Conservation (phyloP, 306 rosid species). For the Senna siamea region DNA sequence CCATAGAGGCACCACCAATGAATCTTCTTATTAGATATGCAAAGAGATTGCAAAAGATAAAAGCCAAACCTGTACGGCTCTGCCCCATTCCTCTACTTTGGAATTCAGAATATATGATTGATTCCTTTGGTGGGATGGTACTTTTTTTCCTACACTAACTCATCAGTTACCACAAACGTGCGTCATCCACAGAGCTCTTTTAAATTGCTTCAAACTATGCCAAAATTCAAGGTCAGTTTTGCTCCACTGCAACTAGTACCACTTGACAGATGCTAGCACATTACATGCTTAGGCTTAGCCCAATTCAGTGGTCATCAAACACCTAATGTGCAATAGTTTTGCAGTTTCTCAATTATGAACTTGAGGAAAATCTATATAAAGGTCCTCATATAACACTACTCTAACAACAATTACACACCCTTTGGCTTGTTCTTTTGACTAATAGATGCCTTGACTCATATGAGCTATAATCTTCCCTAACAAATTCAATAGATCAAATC, state of each 20-base stretch:
- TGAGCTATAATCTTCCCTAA: not conserved
- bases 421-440: not conserved
- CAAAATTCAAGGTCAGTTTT: slow-evolving; percentile 17
- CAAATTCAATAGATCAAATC: not conserved
- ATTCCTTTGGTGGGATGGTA: slow-evolving; percentile 39
- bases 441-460: not conserved
- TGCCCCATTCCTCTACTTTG: slow-evolving; percentile 40
- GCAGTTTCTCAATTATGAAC: not conserved
- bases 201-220: slow-evolving; percentile 27
- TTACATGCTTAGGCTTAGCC: slow-evolving; percentile 3
- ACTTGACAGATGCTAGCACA: not conserved
- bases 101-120: slow-evolving; percentile 28
- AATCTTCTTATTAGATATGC: slow-evolving; percentile 46
- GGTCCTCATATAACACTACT: not conserved
- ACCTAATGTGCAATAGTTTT: not conserved
- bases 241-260: slow-evolving; percentile 27
- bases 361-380: not conserved
- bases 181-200: slow-evolving; percentile 17
- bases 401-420: not conserved
- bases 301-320: slow-evolving; percentile 17
- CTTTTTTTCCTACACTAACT: slow-evolving; percentile 30
- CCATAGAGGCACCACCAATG: slow-evolving; percentile 39
- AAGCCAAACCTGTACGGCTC: slow-evolving; percentile 48
- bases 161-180: not conserved
- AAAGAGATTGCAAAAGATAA: slow-evolving; percentile 38